Conservation (phyloP, 805 yeast genomes). For the Scheffersomyces lignosus region DNA sequence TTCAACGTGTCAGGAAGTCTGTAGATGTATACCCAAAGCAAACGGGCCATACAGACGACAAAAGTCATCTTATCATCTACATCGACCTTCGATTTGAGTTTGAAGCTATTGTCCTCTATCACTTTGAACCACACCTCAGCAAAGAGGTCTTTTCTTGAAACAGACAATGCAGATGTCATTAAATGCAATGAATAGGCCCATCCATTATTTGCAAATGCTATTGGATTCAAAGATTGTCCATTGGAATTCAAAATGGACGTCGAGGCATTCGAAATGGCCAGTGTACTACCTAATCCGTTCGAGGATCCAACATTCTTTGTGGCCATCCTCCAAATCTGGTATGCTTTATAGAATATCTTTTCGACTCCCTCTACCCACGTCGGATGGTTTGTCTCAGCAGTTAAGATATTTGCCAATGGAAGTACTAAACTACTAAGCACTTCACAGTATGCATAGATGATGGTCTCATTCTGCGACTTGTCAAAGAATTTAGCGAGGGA, state of each 20-base stretch:
- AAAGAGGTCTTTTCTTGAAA: constrained; percentile 77
- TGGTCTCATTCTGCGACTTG: constrained; percentile 60
- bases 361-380: constrained; percentile 86
- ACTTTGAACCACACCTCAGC: constrained; percentile 67
- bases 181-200: constrained; percentile 73
- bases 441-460: constrained; percentile 80
- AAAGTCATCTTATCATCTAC: constrained; percentile 52
- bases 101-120: constrained; percentile 60
- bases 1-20: constrained; percentile 87
- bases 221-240: neutral
- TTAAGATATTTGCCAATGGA: constrained; percentile 80
- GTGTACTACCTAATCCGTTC: neutral
- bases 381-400: constrained; percentile 96
- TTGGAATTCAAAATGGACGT: neutral
- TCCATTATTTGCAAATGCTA: constrained; percentile 16
- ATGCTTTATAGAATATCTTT: constrained; percentile 53
- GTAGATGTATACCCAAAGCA: constrained; percentile 87
- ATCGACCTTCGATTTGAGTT: constrained; percentile 62
- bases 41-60: constrained; percentile 65
- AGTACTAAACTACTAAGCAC: constrained; percentile 72
- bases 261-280: neutral
- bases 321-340: constrained; percentile 39
- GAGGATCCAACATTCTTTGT: neutral
- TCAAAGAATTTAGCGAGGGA: constrained; percentile 83
- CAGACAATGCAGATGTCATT: constrained; percentile 73